phyloP scores from a whole-genome alignment of 805 yeast genomes.

The Wickerhamomyces kurtzmanii region DNA sequence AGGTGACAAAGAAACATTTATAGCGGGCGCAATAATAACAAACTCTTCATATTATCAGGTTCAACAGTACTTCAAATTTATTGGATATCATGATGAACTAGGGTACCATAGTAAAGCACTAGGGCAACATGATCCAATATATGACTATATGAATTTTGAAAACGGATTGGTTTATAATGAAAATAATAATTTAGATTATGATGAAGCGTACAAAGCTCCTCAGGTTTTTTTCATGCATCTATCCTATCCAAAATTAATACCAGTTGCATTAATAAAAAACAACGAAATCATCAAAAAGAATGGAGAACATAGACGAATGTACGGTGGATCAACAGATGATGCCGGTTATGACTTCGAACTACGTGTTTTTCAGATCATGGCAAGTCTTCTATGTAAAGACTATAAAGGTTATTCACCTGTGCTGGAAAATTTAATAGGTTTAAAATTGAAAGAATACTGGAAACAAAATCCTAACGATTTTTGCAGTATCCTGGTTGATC shows the following conservation, averaged over 20 bases:
- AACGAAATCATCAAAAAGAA: constrained; percentile 14
- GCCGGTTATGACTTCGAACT: constrained; percentile 29
- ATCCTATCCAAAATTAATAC: constrained; percentile 44
- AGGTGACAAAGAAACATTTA: constrained; percentile 64
- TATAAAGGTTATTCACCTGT: constrained; percentile 14
- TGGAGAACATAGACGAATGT: constrained; percentile 22
- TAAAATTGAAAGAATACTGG: constrained; percentile 18
- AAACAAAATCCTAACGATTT: constrained; percentile 15
- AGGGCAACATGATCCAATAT: constrained; percentile 30
- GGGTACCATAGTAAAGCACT: constrained; percentile 27
- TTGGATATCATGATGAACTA: constrained; percentile 20
- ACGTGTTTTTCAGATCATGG: constrained; percentile 26
- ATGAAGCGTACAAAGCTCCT: constrained; percentile 10
- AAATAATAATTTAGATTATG: constrained; percentile 6
- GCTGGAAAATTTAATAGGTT: constrained; percentile 14
- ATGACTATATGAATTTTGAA: constrained; percentile 16
- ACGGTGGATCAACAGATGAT: constrained; percentile 12
- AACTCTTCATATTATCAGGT: constrained; percentile 37
- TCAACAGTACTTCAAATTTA: constrained; percentile 20
- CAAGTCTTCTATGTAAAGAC: constrained; percentile 24
- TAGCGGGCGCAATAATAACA: constrained; percentile 48
- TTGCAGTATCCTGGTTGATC: constrained; percentile 23
- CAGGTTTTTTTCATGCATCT: constrained; percentile 41
- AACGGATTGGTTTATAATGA: constrained; percentile 10
- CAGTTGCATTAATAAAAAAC: constrained; percentile 18